phyloP scores from a whole-genome alignment of 2,329 filamentous ascomycete genomes.

The Lecanicillium sp. region DNA sequence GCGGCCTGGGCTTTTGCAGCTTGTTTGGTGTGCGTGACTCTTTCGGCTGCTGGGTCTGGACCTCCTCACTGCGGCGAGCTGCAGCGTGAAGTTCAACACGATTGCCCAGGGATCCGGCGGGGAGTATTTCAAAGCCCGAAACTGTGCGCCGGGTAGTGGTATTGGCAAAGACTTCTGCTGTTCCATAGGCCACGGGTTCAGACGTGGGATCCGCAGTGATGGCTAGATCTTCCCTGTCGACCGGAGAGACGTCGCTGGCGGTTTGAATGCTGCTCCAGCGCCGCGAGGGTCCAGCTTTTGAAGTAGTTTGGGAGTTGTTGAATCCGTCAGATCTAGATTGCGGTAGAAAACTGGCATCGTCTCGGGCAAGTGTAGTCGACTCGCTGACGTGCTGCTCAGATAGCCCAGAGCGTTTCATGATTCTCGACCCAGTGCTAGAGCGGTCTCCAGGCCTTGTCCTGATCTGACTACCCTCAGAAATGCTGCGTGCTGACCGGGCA shows the following conservation, averaged over 20 bases:
- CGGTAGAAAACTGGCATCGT: neutral
- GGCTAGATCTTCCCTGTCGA: no score
- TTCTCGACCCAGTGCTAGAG: neutral
- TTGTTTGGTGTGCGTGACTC: conserved; percentile 5
- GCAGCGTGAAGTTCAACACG: conserved; percentile 4
- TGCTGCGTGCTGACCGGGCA: neutral
- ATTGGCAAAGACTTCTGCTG: conserved; percentile 10
- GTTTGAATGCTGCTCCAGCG: neutral
- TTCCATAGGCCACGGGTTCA: conserved; percentile 2
- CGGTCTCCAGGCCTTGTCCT: conserved; percentile 18
- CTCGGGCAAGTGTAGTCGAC: neutral
- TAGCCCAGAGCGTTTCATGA: neutral
- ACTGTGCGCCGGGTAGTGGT: neutral
- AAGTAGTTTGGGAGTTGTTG: neutral
- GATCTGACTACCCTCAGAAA: neutral
- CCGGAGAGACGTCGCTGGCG: neutral
- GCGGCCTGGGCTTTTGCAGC: conserved; percentile 5
- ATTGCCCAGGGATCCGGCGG: conserved; percentile 8
- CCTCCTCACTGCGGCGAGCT: neutral
- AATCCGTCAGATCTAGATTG: neutral
- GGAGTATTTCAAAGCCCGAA: conserved; percentile 13
- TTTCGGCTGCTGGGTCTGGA: neutral
- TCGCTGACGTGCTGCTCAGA: conserved; percentile 7
- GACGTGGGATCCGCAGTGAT: neutral
- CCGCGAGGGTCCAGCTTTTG: neutral